Conservation (phyloP, 306 rosid species). For the Pterocarpus santalinus region DNA sequence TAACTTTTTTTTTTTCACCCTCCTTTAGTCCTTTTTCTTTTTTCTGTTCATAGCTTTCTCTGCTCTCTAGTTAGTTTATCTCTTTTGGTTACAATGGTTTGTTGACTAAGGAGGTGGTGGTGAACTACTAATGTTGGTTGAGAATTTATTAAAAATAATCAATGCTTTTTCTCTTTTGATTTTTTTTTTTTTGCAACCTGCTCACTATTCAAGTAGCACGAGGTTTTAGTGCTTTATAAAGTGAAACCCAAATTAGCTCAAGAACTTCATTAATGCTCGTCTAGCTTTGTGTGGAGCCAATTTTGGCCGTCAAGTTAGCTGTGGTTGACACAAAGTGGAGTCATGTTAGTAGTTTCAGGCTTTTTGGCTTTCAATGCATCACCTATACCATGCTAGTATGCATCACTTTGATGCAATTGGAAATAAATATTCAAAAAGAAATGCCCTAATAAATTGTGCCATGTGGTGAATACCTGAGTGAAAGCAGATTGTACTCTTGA, state of each 20-base stretch:
- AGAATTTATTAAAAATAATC: conserved; percentile 62
- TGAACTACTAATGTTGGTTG: conserved; percentile 60
- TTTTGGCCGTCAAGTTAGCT: conserved; percentile 42
- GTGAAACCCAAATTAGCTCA: conserved; percentile 37
- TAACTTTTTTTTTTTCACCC: conserved; percentile 43
- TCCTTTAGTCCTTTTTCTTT: conserved; percentile 37
- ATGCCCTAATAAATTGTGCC: background rate
- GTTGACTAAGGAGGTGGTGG: conserved; percentile 62
- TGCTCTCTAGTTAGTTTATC: conserved; percentile 44
- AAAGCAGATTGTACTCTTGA: background rate
- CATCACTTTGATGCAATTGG: conserved; percentile 13
- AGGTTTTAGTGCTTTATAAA: conserved; percentile 28
- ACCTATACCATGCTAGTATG: conserved; percentile 23
- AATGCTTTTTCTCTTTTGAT: conserved; percentile 52
- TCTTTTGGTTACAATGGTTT: conserved; percentile 64
- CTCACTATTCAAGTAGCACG: conserved; percentile 40
- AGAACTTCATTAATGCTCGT: conserved; percentile 33
- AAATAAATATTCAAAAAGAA: background rate
- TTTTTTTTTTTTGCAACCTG: background rate
- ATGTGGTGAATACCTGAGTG: conserved; percentile 16
- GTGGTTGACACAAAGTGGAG: conserved; percentile 29
- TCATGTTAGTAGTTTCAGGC: conserved; percentile 9
- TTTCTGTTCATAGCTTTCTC: conserved; percentile 45
- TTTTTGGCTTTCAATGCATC: conserved; percentile 39
- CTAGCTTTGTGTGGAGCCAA: conserved; percentile 46